phyloP scores from a whole-genome alignment of 2,329 filamentous ascomycete species.

The Claviceps maximensis region DNA sequence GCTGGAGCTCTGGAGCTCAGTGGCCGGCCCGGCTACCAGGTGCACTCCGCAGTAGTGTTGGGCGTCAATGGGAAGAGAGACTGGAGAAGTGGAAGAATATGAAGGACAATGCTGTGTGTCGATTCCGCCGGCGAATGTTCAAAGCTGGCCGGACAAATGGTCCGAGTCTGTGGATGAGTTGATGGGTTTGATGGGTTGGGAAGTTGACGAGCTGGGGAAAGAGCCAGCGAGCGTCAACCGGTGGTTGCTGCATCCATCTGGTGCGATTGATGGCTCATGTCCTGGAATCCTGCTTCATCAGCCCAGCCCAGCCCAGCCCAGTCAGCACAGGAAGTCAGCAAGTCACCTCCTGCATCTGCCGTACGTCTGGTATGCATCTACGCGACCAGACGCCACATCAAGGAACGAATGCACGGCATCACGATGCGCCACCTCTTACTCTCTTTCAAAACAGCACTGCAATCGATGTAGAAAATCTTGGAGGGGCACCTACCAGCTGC shows the following conservation, averaged over 20 bases:
- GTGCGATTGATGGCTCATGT: not conserved
- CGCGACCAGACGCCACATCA: not conserved
- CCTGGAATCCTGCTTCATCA: not conserved
- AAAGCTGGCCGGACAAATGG: not conserved
- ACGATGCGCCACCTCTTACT: not conserved
- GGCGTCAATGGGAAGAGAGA: not conserved
- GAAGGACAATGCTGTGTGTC: not conserved
- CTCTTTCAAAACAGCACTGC: not conserved
- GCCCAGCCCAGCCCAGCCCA: not conserved
- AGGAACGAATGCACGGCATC: not conserved
- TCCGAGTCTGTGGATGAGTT: not conserved
- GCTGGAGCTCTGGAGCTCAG: not conserved
- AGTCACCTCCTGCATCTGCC: not conserved
- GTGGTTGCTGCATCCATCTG: no score
- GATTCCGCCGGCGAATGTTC: not conserved
- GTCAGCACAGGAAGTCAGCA: not conserved
- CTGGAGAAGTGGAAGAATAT: not conserved
- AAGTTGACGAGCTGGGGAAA: not conserved
- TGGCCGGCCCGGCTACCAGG: not conserved
- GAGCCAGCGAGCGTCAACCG: not conserved
- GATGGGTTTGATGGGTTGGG: not conserved
- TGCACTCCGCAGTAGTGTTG: not conserved
- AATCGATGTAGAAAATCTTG: no score
- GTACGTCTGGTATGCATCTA: no score
- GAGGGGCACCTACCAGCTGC: no score